phyloP scores from a whole-genome alignment of 345 rosid species.

The Aurinia saxatilis region DNA sequence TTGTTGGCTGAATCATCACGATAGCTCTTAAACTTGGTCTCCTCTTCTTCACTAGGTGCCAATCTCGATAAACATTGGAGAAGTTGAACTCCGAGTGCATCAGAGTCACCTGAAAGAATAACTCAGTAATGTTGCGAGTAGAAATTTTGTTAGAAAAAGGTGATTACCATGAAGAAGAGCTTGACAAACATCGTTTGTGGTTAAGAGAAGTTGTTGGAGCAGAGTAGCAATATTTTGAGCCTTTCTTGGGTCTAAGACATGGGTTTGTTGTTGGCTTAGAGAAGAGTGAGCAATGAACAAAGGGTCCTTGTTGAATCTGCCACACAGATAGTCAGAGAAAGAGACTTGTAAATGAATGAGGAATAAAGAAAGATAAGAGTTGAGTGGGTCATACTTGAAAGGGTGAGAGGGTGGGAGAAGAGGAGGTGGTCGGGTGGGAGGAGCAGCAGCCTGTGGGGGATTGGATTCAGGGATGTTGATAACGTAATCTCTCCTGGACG shows the following conservation, averaged over 20 bases:
- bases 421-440: slow-evolving; percentile 30
- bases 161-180: slow-evolving; percentile 84
- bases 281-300: slow-evolving; percentile 50
- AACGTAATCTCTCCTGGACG: slow-evolving; percentile 27
- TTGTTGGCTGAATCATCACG: slow-evolving; percentile 54
- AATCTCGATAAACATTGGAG: slow-evolving; percentile 73
- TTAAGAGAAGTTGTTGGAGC: slow-evolving; percentile 66
- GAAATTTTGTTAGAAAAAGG: too few relatives aligned
- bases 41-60: slow-evolving; percentile 84
- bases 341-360: too few relatives aligned
- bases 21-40: slow-evolving; percentile 54
- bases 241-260: slow-evolving; percentile 78
- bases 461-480: slow-evolving; percentile 30
- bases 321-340: slow-evolving; percentile 9
- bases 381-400: slow-evolving; percentile 50
- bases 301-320: slow-evolving; percentile 85
- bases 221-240: slow-evolving; percentile 83
- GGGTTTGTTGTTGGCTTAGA: slow-evolving; percentile 41
- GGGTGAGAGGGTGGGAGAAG: slow-evolving; percentile 34
- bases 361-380: not conserved
- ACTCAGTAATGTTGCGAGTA: not conserved
- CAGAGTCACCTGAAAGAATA: slow-evolving; percentile 52
- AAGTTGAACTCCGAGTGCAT: slow-evolving; percentile 76
- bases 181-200: slow-evolving; percentile 84
- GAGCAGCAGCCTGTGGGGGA: slow-evolving; percentile 28